Base-by-base conservation (phyloP, 148 eudicot genomes). In the Euryodendron excelsum region DNA sequence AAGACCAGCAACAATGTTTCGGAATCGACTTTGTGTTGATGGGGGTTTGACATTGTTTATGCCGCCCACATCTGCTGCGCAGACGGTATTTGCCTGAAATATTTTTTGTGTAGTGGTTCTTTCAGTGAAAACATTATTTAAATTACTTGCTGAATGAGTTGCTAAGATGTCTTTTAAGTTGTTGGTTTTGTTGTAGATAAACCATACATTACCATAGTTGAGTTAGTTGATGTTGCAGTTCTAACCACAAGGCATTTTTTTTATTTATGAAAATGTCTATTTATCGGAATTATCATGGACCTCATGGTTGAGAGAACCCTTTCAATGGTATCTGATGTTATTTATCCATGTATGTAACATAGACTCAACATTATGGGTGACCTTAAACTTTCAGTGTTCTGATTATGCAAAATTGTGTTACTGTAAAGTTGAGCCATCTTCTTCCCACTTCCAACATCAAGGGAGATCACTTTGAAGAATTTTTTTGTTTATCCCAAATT, bases 1-100 rank as follows among this genome's bases (percentile, higher is more conserved):
- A 76, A 89, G 91, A 78, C 99, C 99, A 60, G 99, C 91, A 53
- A 96, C 98, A 69, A 82, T 92, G 89, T 96, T 96, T 68, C 86
- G 99, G 65, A 89, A 96, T 82, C 92, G 90, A 72, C 86, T 96
- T 74, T 96, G 99, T 83, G 77, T 96, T 72, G 99, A 96, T 82
- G 99, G 99, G 73, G 99, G 99, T 60, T 84, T 96, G 88, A 96
- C 99, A 17, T 77, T 96, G 81, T 96, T 96, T 82, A 96, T 96
- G 98, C 99, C 99, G 62, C 99, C 99, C 50, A 96, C 99, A 79
- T 90, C 98, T 71, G 99, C 99, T 28, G 77, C 93, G 81, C 84
- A 85, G 72, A 96, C 98, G 89, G 99, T 96, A 93, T 37, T 62
- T 71, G 14, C 62, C 72, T 65, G n/a, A 50, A n/a, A 60, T 73